Conservation (phyloP, 75 land plant species). For the Selaginella moellendorffii region DNA sequence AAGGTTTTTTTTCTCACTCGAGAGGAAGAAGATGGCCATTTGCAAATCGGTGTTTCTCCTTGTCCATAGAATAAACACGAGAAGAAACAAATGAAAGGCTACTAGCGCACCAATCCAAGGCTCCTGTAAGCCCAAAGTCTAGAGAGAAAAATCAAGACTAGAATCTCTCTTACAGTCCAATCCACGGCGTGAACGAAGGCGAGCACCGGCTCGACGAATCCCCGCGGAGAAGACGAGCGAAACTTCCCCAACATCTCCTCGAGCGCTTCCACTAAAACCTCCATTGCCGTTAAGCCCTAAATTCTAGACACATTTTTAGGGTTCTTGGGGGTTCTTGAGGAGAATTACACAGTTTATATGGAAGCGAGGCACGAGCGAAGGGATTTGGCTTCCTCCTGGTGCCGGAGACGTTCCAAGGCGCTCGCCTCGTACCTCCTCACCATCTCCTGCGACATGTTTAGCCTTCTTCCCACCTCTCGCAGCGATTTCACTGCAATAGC, state of each 20-base stretch:
- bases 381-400: not conserved
- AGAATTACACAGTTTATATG: too few relatives aligned
- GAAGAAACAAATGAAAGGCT: conserved; percentile 40
- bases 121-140: conserved; percentile 30
- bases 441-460: not conserved
- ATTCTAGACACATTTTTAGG: too few relatives aligned
- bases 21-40: conserved; percentile 42
- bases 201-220: conserved; percentile 33
- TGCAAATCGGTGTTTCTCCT: conserved; percentile 57
- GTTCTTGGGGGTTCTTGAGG: too few relatives aligned
- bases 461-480: not conserved
- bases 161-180: conserved; percentile 45
- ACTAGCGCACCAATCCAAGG: conserved; percentile 65
- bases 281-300: too few relatives aligned
- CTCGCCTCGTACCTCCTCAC: not conserved
- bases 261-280: too few relatives aligned
- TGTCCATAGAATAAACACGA: conserved; percentile 33
- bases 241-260: too few relatives aligned
- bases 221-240: too few relatives aligned
- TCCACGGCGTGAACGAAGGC: conserved; percentile 79
- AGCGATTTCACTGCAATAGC: not conserved
- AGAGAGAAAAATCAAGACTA: not conserved
- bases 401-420: not conserved
- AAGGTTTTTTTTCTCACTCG: conserved; percentile 36
- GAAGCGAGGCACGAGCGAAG: too few relatives aligned